Conservation (phyloP, 768 basidiomycete species). For the Russula vinacea region DNA sequence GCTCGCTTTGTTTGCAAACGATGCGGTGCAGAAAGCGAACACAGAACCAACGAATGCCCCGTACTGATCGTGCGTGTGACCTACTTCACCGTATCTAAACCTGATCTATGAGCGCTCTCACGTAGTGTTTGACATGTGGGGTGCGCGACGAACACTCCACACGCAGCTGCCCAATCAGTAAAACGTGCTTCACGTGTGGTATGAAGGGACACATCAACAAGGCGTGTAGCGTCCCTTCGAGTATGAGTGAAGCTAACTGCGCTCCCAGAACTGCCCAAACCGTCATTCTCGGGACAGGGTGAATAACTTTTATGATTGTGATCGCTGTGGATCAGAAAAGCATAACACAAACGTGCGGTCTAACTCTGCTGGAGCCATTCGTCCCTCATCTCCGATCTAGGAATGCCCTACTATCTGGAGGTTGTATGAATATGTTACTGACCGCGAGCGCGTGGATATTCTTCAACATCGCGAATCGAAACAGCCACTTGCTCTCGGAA, state of each 20-base stretch:
- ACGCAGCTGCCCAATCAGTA: constrained; percentile 74
- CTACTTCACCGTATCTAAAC: not conserved
- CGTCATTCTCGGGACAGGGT: constrained; percentile 39
- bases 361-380: not conserved
- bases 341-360: constrained; percentile 62
- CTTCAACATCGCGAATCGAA: constrained; percentile 50
- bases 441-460: constrained; percentile 47
- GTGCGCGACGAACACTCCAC: constrained; percentile 76
- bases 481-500: constrained; percentile 49
- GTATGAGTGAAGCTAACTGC: constrained; percentile 1
- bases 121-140: constrained; percentile 77
- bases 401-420: constrained; percentile 85
- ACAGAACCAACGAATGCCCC: constrained; percentile 65
- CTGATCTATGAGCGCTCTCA: not conserved
- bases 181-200: constrained; percentile 75
- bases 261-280: constrained; percentile 65
- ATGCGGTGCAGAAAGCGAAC: constrained; percentile 72
- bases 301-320: constrained; percentile 50
- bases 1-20: constrained; percentile 65
- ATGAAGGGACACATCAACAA: constrained; percentile 80
- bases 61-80: constrained; percentile 58
- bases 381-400: constrained; percentile 39
- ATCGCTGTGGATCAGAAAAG: constrained; percentile 61
- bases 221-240: constrained; percentile 40
- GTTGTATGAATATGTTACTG: constrained; percentile 67